Conservation (phyloP, 495 filamentous ascomycete genomes). For the Rusavskia elegans region DNA sequence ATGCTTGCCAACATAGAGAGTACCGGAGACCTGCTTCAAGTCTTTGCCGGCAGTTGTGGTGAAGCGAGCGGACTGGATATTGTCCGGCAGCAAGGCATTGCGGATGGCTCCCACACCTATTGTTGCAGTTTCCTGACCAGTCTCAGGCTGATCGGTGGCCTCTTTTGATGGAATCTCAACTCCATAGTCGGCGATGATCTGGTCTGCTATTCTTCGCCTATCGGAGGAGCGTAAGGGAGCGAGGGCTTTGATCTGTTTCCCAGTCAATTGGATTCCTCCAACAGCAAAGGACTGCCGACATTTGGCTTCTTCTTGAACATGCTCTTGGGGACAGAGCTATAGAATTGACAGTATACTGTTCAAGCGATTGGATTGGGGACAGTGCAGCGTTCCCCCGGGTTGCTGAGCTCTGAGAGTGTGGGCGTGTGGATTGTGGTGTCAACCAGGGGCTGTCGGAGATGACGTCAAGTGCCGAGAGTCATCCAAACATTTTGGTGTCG, state of each 20-base stretch:
- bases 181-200: slow-evolving; percentile 48
- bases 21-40: slow-evolving; percentile 45
- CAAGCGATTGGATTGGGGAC: too few species aligned
- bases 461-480: background rate
- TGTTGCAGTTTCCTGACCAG: slow-evolving; percentile 22
- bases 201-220: slow-evolving; percentile 51
- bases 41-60: slow-evolving; percentile 54
- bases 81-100: slow-evolving; percentile 50
- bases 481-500: background rate
- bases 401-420: too few species aligned
- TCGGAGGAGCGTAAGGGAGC: slow-evolving; percentile 57
- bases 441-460: background rate
- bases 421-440: too few species aligned
- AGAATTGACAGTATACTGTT: too few species aligned
- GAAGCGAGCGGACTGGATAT: slow-evolving; percentile 46
- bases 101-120: slow-evolving; percentile 37
- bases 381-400: too few species aligned
- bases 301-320: slow-evolving; percentile 79
- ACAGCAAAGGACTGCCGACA: slow-evolving; percentile 22
- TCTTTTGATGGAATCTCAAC: slow-evolving; percentile 28
- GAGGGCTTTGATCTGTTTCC: slow-evolving; percentile 47
- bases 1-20: slow-evolving; percentile 47
- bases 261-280: background rate
- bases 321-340: background rate
- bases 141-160: slow-evolving; percentile 19